phyloP scores from a whole-genome alignment of 345 rosid species.

The Cochlearia excelsa region DNA sequence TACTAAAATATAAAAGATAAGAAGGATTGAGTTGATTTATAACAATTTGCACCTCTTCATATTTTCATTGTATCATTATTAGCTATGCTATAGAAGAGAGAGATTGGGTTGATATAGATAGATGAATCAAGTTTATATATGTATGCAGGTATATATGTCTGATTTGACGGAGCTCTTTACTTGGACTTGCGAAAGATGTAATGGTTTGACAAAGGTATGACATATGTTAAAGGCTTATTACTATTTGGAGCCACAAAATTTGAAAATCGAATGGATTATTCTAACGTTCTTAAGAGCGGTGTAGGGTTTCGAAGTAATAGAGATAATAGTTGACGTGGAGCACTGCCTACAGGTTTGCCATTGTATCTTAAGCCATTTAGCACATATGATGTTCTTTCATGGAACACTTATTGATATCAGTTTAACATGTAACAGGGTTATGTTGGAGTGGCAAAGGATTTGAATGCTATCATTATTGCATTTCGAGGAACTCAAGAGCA shows the following conservation, averaged over 20 bases:
- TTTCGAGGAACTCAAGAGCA: constrained; percentile 39
- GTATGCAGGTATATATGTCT: constrained; percentile 72
- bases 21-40: too few relatives aligned
- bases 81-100: background rate
- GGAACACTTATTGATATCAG: background rate
- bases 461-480: constrained; percentile 36
- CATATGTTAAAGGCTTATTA: background rate
- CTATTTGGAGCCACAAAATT: constrained; percentile 8
- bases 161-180: constrained; percentile 76
- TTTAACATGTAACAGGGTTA: constrained; percentile 45
- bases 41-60: background rate
- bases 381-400: background rate
- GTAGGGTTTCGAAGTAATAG: constrained; percentile 87
- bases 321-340: constrained; percentile 72
- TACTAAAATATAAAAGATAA: too few relatives aligned
- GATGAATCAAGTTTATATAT: constrained; percentile 23
- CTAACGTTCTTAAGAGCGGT: constrained; percentile 21
- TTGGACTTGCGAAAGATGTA: constrained; percentile 86
- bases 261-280: background rate
- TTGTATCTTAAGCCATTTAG: constrained; percentile 2
- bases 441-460: constrained; percentile 38
- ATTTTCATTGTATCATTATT: background rate
- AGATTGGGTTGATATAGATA: constrained; percentile 3
- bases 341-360: constrained; percentile 72
- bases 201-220: constrained; percentile 67